Percentiles rank a stretch among this genome's conserved stretches.
These are phyloP conservation scores for Penicillium samsonianum DNA, from an alignment of 495 filamentous ascomycete genomes.

Conservation along the genomic window DNA sequence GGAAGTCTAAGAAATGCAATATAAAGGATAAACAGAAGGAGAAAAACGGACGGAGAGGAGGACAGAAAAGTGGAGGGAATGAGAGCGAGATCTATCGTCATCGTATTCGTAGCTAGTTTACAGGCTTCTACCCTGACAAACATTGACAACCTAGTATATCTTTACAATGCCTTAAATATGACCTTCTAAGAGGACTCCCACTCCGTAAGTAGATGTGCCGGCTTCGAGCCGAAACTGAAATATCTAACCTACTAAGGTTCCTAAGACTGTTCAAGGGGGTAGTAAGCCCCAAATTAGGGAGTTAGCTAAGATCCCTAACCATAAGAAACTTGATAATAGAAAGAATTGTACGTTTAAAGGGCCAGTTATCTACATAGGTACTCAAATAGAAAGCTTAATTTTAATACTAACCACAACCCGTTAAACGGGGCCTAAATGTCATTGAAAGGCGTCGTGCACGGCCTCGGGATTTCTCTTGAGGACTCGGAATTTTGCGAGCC, in stretches of 20 bases:
- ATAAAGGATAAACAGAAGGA: neutral
- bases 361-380: no score
- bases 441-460: no score
- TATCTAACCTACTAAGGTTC: neutral
- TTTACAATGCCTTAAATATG: no score
- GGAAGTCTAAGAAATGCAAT: no score
- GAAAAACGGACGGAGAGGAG: neutral
- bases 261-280: neutral
- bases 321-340: neutral
- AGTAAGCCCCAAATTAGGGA: neutral
- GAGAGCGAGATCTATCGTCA: neutral
- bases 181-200: no score
- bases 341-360: neutral
- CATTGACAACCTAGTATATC: neutral
- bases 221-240: no score
- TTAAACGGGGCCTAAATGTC: neutral
- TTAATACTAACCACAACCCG: neutral
- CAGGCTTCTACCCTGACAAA: neutral
- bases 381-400: neutral
- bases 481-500: no score
- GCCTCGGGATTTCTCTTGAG: no score
- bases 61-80: neutral
- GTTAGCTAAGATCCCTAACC: neutral
- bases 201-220: no score
- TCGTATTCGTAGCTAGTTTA: neutral